Evolutionary conservation across 2,329 filamentous ascomycete genomes (phyloP), one percentile per base, ranked within the genome.

Genomic region (Colletotrichum sp.): DNA sequence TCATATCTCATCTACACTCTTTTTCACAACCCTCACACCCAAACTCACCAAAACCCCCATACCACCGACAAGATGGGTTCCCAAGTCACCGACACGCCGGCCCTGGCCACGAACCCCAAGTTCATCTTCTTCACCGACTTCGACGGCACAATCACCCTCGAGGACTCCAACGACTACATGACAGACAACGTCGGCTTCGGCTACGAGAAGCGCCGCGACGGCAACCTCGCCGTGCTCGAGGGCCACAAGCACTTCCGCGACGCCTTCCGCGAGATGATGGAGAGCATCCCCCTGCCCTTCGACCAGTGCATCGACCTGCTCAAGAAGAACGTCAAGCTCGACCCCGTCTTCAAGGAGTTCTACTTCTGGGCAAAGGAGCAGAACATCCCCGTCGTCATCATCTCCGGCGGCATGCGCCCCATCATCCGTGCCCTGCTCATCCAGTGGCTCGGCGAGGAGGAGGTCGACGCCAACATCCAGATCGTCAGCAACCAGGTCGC

Each of bases 111-210:
- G 74, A 92, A 94, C 84, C 96, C 96, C 68, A 94, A 95, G 87
- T 95, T 95, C 88, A 96, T 99, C 89, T 98, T 99, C 91, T 99
- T 99, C 89, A 98, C 96, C 80, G 97, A 99, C 87, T 99, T 99
- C 84, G 97, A 99, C 86, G 97, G 97, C 82, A 99, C 96, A 70
- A 96, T 98, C 84, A 98, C 96, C 65, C 90, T 89, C 71, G 88
- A 90, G 81, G 92, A 93, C 85, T 91, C 88, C 83, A 93, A 93
- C 83, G 91, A 92, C 85, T 91, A 86, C 85, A 88, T 96, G 92
- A 98, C 96, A 74, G 97, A 99, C 88, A 97, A 95, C 86, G 90
- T 98, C 77, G 97, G 97, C 78, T 98, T 93, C 83, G 97, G 97
- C 67, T 82, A 85, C 32, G 92, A 91, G 77, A 91, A 92, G 79